Evolutionary conservation across 371 early-diverging fungal species (phyloP), one percentile per base, ranked within the genome.

Genomic region (Zancudomyces culisetae): DNA sequence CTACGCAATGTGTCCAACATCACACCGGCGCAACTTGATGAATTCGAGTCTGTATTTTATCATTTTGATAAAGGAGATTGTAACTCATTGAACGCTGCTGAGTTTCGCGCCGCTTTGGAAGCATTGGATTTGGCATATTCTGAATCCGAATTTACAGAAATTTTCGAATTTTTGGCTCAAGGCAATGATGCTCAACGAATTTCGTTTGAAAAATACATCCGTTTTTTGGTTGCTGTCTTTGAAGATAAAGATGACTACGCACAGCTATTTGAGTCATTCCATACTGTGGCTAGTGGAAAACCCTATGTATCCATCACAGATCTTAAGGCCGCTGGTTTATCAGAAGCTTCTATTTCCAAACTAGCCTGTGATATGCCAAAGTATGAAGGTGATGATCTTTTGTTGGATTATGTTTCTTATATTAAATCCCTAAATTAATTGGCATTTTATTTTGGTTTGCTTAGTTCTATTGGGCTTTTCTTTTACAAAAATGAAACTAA

Each of bases 161-260:
- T 80, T 13, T 90, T 87, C 63, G 58, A 61, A 3, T 68, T 77
- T n/a, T 75, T 79, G 18, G 66, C 79, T 3, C 66, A 74, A 26
- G 77, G 77, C 19, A 28, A 24, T 19, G 3, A 48, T n/a, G 18
- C 26, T n/a, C 8, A 20, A 2, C 73, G 75, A 22, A 74, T 85
- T 12, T 70, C 77, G 1, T 92, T 93, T 60, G 87, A 91, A 50
- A 84, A 86, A 61, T 94, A 87, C 53, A 85, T 90, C 52, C 74
- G 75, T 27, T 91, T 80, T 56, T 80, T 91, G 82, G 78, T 84
- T 2, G 75, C 76, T 28, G 74, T 87, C 2, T 86, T 87, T 22
- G 93, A 94, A 69, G 95, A 94, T 64, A 79, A 85, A 55, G 82
- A 88, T 1, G 79, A 84, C 3, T 83, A 88, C 0, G 87, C 85